Conservation (phyloP, 371 early-diverging fungal genomes). For the Syncephalastrum monosporum region DNA sequence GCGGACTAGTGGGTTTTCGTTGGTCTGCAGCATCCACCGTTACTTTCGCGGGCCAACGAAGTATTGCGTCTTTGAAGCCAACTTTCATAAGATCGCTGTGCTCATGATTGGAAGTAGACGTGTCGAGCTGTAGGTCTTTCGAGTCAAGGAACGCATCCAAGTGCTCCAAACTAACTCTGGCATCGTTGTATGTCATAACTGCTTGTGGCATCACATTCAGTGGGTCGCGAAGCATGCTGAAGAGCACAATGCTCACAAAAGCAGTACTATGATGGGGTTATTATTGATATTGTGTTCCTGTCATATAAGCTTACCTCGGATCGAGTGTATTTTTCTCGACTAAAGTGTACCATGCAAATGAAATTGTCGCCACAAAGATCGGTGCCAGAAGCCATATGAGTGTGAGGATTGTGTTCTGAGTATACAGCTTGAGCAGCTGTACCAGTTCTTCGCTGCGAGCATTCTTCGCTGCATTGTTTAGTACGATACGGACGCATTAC, state of each 20-base stretch:
- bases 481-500: neutral
- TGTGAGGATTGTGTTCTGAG: slow-evolving; percentile 55
- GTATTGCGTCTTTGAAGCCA: slow-evolving; percentile 22
- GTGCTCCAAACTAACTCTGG: slow-evolving; percentile 56
- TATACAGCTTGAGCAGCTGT: slow-evolving; percentile 53
- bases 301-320: slow-evolving; percentile 40
- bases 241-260: slow-evolving; percentile 65
- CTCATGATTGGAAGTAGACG: slow-evolving; percentile 8
- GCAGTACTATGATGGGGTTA: slow-evolving; percentile 38
- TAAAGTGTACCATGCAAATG: slow-evolving; percentile 67
- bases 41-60: slow-evolving; percentile 21
- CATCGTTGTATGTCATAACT: slow-evolving; percentile 55
- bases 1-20: neutral
- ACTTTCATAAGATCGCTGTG: slow-evolving; percentile 12
- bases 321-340: slow-evolving; percentile 61
- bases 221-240: slow-evolving; percentile 61
- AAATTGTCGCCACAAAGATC: slow-evolving; percentile 61
- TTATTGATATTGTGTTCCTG: neutral
- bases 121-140: slow-evolving; percentile 16
- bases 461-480: slow-evolving; percentile 15
- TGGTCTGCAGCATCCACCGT: neutral
- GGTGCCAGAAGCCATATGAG: slow-evolving; percentile 72
- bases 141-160: slow-evolving; percentile 52
- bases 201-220: slow-evolving; percentile 64
- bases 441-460: slow-evolving; percentile 59